Percentiles rank a stretch among this genome's conserved stretches.
These are phyloP conservation scores for Corymbia citriodora DNA, from an alignment of 441 rosid genomes.

Conservation along the genomic window DNA sequence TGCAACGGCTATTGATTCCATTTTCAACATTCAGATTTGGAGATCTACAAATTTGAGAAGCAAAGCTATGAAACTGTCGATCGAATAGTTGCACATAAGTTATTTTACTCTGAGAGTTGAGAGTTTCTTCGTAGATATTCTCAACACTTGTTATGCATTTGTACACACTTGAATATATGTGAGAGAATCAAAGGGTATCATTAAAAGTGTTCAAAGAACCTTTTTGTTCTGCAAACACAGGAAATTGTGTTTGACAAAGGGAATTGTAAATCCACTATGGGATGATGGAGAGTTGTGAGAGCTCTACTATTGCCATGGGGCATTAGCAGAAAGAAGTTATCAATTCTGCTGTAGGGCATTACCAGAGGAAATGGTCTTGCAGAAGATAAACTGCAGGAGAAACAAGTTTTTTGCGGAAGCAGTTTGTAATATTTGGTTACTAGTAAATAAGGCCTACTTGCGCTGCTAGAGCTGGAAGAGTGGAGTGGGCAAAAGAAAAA, in stretches of 20 bases:
- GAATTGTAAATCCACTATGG: neutral
- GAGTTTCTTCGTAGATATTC: neutral
- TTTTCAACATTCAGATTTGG: neutral
- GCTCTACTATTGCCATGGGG: neutral
- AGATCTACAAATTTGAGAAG: neutral
- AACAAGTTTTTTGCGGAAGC: neutral
- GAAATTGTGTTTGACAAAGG: neutral
- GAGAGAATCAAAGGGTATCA: neutral
- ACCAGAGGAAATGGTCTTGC: neutral
- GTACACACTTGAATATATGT: no score
- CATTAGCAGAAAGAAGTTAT: neutral
- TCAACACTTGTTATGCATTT: no score
- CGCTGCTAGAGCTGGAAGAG: neutral
- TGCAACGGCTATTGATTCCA: neutral
- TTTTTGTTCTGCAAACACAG: neutral
- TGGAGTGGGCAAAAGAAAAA: neutral
- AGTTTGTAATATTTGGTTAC: neutral
- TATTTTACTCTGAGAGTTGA: neutral
- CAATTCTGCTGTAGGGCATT: neutral
- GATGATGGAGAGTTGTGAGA: neutral
- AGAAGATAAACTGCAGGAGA: neutral
- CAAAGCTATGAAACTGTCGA: neutral
- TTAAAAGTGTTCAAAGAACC: neutral
- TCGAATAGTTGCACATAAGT: neutral
- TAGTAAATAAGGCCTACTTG: neutral